Percentiles rank a stretch among this genome's conserved stretches.
Conservation (phyloP, 2,329 filamentous ascomycete species). For the Penicillium nordicum region DNA sequence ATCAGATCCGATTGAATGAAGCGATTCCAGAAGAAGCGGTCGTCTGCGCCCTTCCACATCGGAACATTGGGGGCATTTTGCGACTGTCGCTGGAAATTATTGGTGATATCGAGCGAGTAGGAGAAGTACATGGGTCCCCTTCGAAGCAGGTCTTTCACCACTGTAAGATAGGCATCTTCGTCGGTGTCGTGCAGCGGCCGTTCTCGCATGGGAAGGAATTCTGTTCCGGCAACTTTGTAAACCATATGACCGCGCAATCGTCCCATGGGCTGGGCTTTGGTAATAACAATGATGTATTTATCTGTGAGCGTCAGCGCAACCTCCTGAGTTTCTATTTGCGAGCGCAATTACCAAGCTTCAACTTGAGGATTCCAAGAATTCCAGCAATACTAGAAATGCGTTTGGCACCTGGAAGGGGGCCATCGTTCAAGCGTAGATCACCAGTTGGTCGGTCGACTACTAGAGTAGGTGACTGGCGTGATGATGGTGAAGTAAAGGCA, state of each 20-base stretch:
- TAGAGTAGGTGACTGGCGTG: slow-evolving; percentile 80
- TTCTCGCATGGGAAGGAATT: slow-evolving; percentile 91
- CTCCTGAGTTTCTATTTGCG: not conserved
- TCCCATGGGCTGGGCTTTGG: slow-evolving; percentile 86
- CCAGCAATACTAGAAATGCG: slow-evolving; percentile 92
- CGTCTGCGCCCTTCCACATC: slow-evolving; percentile 87
- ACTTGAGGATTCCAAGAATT: slow-evolving; percentile 88
- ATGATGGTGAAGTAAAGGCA: slow-evolving; percentile 93
- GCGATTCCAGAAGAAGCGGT: slow-evolving; percentile 98
- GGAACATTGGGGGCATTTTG: slow-evolving; percentile 68
- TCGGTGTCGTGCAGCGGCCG: slow-evolving; percentile 86
- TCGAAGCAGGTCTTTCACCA: slow-evolving; percentile 78
- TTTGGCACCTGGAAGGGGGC: slow-evolving; percentile 69
- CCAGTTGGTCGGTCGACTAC: slow-evolving; percentile 90
- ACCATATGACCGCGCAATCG: slow-evolving; percentile 93
- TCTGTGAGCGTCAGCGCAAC: slow-evolving; percentile 48
- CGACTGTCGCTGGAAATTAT: slow-evolving; percentile 91
- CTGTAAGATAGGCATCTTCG: slow-evolving; percentile 82
- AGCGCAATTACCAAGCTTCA: slow-evolving; percentile 71
- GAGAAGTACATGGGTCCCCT: slow-evolving; percentile 95
- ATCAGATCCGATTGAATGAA: slow-evolving; percentile 90
- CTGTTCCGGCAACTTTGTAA: slow-evolving; percentile 86
- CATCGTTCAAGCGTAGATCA: slow-evolving; percentile 81
- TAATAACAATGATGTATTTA: slow-evolving; percentile 96
- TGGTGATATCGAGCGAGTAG: slow-evolving; percentile 94